Base-by-base conservation (phyloP, 371 early-diverging fungal genomes). In the Rhizopus microsporus region DNA sequence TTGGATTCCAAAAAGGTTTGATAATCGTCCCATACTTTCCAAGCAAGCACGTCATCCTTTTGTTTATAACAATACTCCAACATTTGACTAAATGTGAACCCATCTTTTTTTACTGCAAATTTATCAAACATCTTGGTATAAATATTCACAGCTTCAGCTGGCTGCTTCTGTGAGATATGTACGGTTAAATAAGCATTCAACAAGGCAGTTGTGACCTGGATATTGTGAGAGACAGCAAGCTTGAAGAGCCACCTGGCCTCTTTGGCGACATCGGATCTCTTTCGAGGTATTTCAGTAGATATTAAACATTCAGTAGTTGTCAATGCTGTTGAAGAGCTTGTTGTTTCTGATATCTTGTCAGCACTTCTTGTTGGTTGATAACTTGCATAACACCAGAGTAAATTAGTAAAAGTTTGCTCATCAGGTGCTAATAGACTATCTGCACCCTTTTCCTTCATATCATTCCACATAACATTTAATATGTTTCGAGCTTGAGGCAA, bases 361-460 rank as follows among this genome's bases (percentile, higher is more conserved):
- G 23, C 30, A 40, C 10, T 9, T 16, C 17, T 57, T 9, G 43
- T 52, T 1, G 76, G 76, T 4, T 62, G 49, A 43, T 79, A 83
- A 39, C 75, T 80, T 3, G 88, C 81, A 45, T 88, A 84, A 43
- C 83, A 83, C 80, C 80, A 84, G 61, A 89, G 76, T 60, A 90
- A 68, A 59, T 86, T 88, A 32, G 84, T 77, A 33, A 80, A 86
- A 0, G 90, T 88, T 9, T 78, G 65, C 5, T 68, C 63, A 58
- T 88, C 84, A 10, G 86, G 75, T 38, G 72, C 60, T 42, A 87
- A 48, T 67, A 62, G 47, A 8, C 61, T 56, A 5, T 40, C 35
- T 1, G 23, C 29, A 6, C 57, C 67, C 17, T 69, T 60, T 17
- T 51, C 34, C 29, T 63, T 51, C 0, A 55, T 35, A 46, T 70